Evolutionary conservation across 495 filamentous ascomycete species (phyloP).

Genomic region (Tuber magnatum): DNA sequence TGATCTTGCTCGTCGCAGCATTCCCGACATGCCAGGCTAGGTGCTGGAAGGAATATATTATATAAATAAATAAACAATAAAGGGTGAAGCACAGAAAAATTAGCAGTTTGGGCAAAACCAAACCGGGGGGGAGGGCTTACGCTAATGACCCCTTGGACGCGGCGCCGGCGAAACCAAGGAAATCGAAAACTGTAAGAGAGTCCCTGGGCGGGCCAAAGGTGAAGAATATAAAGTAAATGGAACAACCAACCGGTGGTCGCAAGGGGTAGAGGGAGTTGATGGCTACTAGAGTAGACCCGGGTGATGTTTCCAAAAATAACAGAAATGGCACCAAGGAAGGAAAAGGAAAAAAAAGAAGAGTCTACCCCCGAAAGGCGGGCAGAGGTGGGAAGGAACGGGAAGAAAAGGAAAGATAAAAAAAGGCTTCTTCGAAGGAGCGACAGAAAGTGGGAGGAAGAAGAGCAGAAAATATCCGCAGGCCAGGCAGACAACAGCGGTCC

Average conservation of each 20-base stretch:
- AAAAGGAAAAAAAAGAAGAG: constrained; percentile 6
- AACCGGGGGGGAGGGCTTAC: background rate
- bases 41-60: constrained; percentile 27
- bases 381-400: constrained; percentile 14
- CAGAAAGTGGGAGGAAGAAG: constrained; percentile 26
- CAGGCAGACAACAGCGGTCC: background rate
- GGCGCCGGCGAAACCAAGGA: background rate
- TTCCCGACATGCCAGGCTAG: constrained; percentile 23
- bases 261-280: background rate
- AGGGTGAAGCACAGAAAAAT: constrained; percentile 8
- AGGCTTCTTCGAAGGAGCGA: constrained; percentile 30
- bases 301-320: constrained; percentile 7
- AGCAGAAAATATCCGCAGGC: constrained; percentile 13
- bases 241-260: constrained; percentile 24
- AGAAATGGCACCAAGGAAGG: constrained; percentile 8
- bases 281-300: background rate
- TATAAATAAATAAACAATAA: constrained; percentile 9
- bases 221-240: constrained; percentile 13
- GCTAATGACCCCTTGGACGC: background rate
- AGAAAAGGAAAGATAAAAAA: constrained; percentile 20
- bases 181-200: background rate
- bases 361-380: constrained; percentile 11
- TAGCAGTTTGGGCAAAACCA: constrained; percentile 16
- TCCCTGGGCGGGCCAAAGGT: constrained; percentile 4
- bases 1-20: constrained; percentile 37